Evolutionary conservation across 306 rosid genomes (phyloP), one percentile per base, ranked within the genome.

Genomic region (Acacia acuminata): DNA sequence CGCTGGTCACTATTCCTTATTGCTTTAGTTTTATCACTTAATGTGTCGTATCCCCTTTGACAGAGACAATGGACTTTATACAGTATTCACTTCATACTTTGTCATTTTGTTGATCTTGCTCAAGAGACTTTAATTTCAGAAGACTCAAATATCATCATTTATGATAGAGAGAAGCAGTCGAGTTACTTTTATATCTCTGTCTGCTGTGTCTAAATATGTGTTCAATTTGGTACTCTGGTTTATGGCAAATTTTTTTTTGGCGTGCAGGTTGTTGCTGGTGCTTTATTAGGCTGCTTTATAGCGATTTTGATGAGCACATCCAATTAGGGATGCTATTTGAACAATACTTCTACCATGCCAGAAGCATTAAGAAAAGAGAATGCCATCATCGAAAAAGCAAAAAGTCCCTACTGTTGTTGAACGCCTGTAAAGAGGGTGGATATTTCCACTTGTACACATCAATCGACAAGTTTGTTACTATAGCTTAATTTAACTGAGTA

Each of bases 231-330:
- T 78, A 30, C 5, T 69, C 17, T 34, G 58, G 83, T 69, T 45
- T 48, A 19, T 5, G 58, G 68, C 10, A 32, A 32, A 0, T 51
- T 17, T 75, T 17, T 75, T 61, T 32, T 15, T 42, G 68, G 68
- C 8, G 34, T 70, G 19, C 90, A 94, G 98, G 99, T 93, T 86
- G 75, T 76, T 85, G 94, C 94, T 19, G 99, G 99, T 80, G 92
- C 94, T 50, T 20, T 95, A 73, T 51, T 92, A 87, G 99, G 99
- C 77, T 90, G 93, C 86, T 10, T 92, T 75, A 76, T 95, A 70
- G 96, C 97, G 13, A 85, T 76, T 82, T 79, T 95, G 34, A 85
- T 85, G 87, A 83, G 86, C 73, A 86, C 44, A 63, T 61, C 87
- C 71, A 44, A 69, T 65, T 87, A 85, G 77, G 77, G 67, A 75